Percentiles rank a stretch among this genome's conserved stretches.
phyloP scores from a whole-genome alignment of 1,284 basidiomycete species.

The Pterulicium gracile region DNA sequence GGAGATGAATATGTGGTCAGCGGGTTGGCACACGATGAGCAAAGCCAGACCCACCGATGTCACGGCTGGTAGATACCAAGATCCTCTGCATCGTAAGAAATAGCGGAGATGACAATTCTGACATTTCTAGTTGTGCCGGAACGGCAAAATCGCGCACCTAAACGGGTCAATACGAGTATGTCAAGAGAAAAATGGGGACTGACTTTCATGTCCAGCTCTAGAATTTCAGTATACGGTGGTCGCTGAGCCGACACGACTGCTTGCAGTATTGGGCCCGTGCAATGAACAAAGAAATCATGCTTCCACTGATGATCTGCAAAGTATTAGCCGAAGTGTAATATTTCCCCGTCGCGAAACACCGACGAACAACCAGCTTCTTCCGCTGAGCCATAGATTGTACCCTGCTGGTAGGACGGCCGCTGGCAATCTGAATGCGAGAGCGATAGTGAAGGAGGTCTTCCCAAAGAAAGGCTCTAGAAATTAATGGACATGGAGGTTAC shows the following conservation, averaged over 20 bases:
- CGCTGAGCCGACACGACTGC: conserved; percentile 50
- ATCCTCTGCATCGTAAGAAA: conserved; percentile 60
- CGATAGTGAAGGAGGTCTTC: conserved; percentile 62
- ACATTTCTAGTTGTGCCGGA: conserved; percentile 44
- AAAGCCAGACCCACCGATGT: conserved; percentile 43
- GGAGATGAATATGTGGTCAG: conserved; percentile 8
- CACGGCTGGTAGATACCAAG: conserved; percentile 51
- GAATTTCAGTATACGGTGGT: conserved; percentile 42
- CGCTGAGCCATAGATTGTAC: conserved; percentile 43
- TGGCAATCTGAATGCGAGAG: conserved; percentile 59
- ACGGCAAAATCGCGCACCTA: conserved; percentile 48
- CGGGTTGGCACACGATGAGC: conserved; percentile 7
- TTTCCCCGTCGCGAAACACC: conserved; percentile 5
- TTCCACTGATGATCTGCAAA: conserved; percentile 63
- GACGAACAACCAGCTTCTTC: conserved; percentile 57
- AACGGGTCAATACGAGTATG: conserved; percentile 14
- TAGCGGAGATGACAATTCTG: conserved; percentile 28
- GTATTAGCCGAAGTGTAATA: conserved; percentile 7
- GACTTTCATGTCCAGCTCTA: conserved; percentile 36
- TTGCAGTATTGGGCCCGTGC: conserved; percentile 56
- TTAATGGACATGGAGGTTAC: conserved; percentile 1
- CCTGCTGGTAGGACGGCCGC: conserved; percentile 46
- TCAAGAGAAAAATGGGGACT: neutral
- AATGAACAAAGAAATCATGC: conserved; percentile 54
- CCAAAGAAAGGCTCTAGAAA: conserved; percentile 60